Evolutionary conservation across 2,329 filamentous ascomycete genomes (phyloP).

Genomic region (Thermoascus crustaceus): DNA sequence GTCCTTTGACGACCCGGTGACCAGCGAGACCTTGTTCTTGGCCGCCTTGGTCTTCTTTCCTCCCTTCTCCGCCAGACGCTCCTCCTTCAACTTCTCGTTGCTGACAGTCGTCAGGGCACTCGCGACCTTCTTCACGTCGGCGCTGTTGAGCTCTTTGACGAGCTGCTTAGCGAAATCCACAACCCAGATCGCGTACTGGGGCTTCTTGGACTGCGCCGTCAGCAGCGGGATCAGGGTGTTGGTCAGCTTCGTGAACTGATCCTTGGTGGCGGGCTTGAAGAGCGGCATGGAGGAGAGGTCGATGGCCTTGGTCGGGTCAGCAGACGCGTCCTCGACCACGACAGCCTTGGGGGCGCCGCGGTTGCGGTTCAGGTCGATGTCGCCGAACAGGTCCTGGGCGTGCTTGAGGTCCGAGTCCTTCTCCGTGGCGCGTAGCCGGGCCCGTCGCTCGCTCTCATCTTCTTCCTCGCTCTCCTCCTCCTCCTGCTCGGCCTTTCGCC

Average conservation of each 20-base stretch:
- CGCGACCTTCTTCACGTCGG: conserved; percentile 94
- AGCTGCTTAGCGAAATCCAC: conserved; percentile 86
- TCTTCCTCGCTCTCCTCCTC: conserved; percentile 61
- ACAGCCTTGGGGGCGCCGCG: conserved; percentile 57
- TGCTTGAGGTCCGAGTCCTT: conserved; percentile 82
- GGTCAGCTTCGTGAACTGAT: conserved; percentile 73
- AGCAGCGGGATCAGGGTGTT: conserved; percentile 74
- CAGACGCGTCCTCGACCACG: conserved; percentile 57
- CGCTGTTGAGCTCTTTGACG: conserved; percentile 75
- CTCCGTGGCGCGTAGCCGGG: conserved; percentile 69
- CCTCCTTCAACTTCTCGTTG: conserved; percentile 98
- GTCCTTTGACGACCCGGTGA: conserved; percentile 51
- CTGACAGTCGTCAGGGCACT: conserved; percentile 78
- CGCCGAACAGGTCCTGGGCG: conserved; percentile 83
- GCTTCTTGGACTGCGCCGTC: conserved; percentile 67
- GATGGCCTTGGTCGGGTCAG: conserved; percentile 69
- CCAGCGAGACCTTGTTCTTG: conserved; percentile 85
- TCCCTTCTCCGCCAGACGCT: conserved; percentile 88
- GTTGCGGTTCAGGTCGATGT: conserved; percentile 63
- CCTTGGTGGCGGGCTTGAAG: conserved; percentile 83
- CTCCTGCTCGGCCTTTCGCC: conserved; percentile 50
- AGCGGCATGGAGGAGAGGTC: conserved; percentile 73
- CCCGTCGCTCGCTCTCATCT: conserved; percentile 62
- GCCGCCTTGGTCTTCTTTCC: conserved; percentile 96
- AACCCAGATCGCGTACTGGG: conserved; percentile 81